Conservation (phyloP, 2,329 filamentous ascomycete genomes). For the Neopestalotiopsis clavispora region DNA sequence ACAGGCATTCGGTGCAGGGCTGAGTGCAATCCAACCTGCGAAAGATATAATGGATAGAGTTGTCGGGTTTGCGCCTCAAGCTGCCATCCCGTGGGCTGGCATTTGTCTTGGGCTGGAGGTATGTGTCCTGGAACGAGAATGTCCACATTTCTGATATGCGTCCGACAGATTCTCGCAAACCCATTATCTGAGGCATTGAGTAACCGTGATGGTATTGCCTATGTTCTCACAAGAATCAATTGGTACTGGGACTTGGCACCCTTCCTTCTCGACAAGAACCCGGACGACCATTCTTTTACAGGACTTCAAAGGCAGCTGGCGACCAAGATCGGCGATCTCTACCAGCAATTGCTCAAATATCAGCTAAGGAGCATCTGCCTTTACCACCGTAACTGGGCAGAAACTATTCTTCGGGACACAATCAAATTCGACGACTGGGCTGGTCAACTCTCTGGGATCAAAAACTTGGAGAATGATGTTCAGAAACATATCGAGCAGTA, state of each 20-base stretch:
- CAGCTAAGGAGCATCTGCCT: slow-evolving; percentile 28
- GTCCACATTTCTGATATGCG: neutral
- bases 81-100: neutral
- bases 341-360: slow-evolving; percentile 18
- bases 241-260: neutral
- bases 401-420: slow-evolving; percentile 32
- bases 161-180: neutral
- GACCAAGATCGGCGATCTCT: slow-evolving; percentile 20
- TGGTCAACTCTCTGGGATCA: slow-evolving; percentile 30
- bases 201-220: neutral
- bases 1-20: neutral
- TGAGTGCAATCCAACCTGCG: neutral
- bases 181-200: neutral
- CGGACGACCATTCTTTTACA: too few relatives aligned
- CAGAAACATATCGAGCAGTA: neutral
- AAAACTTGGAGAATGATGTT: neutral
- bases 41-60: neutral
- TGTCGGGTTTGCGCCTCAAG: neutral
- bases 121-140: neutral
- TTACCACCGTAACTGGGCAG: neutral
- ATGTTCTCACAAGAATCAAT: neutral
- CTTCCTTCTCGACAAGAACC: too few relatives aligned
- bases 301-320: too few relatives aligned
- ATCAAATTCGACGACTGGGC: slow-evolving; percentile 28
- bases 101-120: slow-evolving; percentile 2